Evolutionary conservation across 257 asterid species (phyloP).

Genomic region (Nyctanthes arbortristis): DNA sequence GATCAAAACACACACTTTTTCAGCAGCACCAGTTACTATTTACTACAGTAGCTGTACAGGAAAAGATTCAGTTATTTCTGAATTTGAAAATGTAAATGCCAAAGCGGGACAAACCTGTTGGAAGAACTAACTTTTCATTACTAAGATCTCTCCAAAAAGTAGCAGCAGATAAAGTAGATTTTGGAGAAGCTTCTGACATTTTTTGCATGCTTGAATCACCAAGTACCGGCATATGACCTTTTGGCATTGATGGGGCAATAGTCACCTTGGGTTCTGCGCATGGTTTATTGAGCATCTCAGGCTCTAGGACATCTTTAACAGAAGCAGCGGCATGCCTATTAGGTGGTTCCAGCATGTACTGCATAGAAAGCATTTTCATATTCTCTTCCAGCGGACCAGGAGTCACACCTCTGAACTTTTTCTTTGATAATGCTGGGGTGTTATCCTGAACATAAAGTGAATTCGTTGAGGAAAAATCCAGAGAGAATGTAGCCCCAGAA

Average conservation of each 20-base stretch:
- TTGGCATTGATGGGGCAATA: conserved; percentile 17
- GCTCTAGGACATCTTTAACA: conserved; percentile 24
- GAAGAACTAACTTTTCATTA: conserved; percentile 24
- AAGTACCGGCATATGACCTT: conserved; percentile 17
- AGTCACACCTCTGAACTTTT: conserved; percentile 18
- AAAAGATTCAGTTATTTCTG: conserved; percentile 13
- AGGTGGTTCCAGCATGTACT: conserved; percentile 31
- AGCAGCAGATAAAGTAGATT: conserved; percentile 26
- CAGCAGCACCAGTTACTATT: conserved; percentile 6
- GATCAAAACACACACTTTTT: conserved; percentile 3
- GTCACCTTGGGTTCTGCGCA: conserved; percentile 23
- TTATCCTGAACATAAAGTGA: conserved; percentile 28
- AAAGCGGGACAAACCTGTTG: conserved; percentile 34
- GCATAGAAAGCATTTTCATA: conserved; percentile 28
- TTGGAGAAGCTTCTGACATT: conserved; percentile 28
- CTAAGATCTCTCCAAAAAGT: conserved; percentile 29
- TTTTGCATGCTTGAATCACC: conserved; percentile 18
- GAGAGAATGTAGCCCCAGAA: conserved; percentile 21
- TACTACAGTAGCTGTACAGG: conserved; percentile 5
- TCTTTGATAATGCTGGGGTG: conserved; percentile 26
- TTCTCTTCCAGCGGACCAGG: conserved; percentile 28
- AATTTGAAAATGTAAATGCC: conserved; percentile 23
- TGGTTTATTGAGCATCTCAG: conserved; percentile 26
- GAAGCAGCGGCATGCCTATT: conserved; percentile 26
- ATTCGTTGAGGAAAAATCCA: conserved; percentile 31